phyloP scores from a whole-genome alignment of 202 grass and related monocot genomes.

The Cymbopogon flexuosus region DNA sequence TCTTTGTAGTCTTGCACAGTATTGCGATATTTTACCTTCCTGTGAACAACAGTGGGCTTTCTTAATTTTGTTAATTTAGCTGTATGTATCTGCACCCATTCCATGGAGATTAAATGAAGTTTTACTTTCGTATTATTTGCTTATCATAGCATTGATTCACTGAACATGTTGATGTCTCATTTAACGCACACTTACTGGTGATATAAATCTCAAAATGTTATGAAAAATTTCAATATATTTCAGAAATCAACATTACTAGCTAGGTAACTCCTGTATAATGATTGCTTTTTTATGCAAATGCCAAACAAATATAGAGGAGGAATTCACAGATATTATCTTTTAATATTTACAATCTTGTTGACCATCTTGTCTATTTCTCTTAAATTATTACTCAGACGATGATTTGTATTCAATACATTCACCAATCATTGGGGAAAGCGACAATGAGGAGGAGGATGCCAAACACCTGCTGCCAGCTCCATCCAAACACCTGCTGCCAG shows the following conservation, averaged over 20 bases:
- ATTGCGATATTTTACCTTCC: neutral
- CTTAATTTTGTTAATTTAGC: neutral
- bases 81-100: neutral
- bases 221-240: neutral
- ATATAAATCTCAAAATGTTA: neutral
- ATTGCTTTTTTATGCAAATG: conserved; percentile 1
- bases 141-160: neutral
- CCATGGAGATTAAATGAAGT: neutral
- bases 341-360: neutral
- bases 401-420: conserved; percentile 55
- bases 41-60: neutral
- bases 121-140: neutral
- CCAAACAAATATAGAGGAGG: neutral
- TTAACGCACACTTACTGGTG: neutral
- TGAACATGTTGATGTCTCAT: neutral
- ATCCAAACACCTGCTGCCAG: conserved; percentile 44
- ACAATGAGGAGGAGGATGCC: conserved; percentile 40
- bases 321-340: neutral
- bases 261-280: conserved; percentile 2
- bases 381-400: conserved; percentile 58
- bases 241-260: neutral
- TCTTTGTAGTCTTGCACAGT: neutral
- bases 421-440: conserved; percentile 33
- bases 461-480: conserved; percentile 43
- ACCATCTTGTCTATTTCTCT: neutral